Conservation (phyloP, 2,329 filamentous ascomycete genomes). For the Scedosporium boydii region DNA sequence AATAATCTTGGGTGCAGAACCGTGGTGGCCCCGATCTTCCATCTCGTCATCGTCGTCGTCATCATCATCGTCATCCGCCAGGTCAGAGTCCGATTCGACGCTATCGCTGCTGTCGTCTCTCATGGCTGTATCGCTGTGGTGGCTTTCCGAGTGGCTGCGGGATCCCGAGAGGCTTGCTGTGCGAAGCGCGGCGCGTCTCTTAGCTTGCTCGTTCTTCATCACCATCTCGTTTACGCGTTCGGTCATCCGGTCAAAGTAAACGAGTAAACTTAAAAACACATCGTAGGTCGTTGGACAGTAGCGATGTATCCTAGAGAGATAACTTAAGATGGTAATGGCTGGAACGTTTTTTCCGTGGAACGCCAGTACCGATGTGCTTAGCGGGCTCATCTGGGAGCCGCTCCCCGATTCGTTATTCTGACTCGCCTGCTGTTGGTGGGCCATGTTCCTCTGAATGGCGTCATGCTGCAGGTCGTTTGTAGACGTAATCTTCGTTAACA, state of each 20-base stretch:
- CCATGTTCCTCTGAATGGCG: conserved; percentile 64
- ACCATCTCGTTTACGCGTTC: conserved; percentile 83
- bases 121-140: conserved; percentile 23
- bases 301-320: conserved; percentile 91
- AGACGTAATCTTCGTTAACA: conserved; percentile 93
- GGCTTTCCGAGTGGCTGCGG: background rate
- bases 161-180: conserved; percentile 1
- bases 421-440: conserved; percentile 47
- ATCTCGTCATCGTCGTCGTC: conserved; percentile 18
- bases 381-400: conserved; percentile 51
- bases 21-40: conserved; percentile 10
- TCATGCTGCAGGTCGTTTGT: conserved; percentile 95
- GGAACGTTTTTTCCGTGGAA: conserved; percentile 98
- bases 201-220: conserved; percentile 53
- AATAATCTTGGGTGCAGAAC: conserved; percentile 13
- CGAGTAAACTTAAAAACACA: conserved; percentile 87
- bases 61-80: conserved; percentile 37
- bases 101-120: conserved; percentile 22
- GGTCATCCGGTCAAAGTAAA: conserved; percentile 99
- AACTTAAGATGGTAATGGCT: conserved; percentile 93
- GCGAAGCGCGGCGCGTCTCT: conserved; percentile 20
- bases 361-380: conserved; percentile 65
- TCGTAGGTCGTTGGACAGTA: conserved; percentile 98
- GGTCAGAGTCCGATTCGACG: conserved; percentile 40
- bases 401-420: conserved; percentile 32